Evolutionary conservation across 1,139 yeast genomes (phyloP), one percentile per base, ranked within the genome.

Genomic region (Suhomyces kunorum): DNA sequence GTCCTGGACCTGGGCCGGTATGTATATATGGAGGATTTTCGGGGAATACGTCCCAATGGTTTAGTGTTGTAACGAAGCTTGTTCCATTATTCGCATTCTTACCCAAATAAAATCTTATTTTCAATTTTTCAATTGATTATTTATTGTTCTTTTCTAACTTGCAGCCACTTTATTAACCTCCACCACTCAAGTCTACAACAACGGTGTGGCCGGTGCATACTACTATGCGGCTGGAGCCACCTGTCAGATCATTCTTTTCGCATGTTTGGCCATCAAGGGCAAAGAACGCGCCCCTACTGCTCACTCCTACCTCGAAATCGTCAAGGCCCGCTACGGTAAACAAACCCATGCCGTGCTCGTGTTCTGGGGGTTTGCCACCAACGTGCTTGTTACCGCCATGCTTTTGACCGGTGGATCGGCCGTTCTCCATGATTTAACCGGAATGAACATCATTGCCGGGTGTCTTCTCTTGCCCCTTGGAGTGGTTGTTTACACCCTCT

Each of bases 1-100:
- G 16, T 82, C 92, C 8, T 89, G 96, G 96, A 88, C 96, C 5
- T 88, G 96, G 96, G 89, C 92, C 32, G 92, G 47, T 44, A 41
- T 11, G 45, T 41, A 34, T 15, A 18, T 5, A 16, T 15, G 14
- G 28, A 12, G 16, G 13, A 14, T n/a, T 18, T 19, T n/a, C 23
- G 22, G 6, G 6, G 23, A n/a, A 17, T n/a, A 7, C 23, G n/a
- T n/a, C n/a, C n/a, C n/a, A n/a, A n/a, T n/a, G n/a, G n/a, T n/a
- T n/a, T n/a, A n/a, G n/a, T n/a, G n/a, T n/a, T n/a, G n/a, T n/a
- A n/a, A n/a, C n/a, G n/a, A n/a, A n/a, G n/a, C n/a, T n/a, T n/a
- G n/a, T n/a, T n/a, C n/a, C n/a, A n/a, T n/a, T n/a, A n/a, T n/a
- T n/a, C n/a, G n/a, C n/a, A n/a, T n/a, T n/a, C n/a, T n/a, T n/a